Evolutionary conservation across 2,329 filamentous ascomycete species (phyloP).

Genomic region (Nothopassalora personata): DNA sequence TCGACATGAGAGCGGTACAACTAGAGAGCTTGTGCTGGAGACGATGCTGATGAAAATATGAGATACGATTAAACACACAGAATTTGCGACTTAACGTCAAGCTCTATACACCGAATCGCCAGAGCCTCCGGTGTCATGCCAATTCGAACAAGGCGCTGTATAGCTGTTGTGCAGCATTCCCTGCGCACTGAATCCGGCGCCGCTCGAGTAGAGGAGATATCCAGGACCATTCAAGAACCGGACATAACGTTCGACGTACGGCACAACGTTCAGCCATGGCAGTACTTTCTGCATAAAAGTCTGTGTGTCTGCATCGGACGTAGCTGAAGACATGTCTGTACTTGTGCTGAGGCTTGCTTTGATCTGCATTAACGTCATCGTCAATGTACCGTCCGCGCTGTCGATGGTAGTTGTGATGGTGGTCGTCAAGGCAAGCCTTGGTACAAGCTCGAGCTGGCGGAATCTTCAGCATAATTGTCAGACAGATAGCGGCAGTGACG

Average conservation of each 20-base stretch:
- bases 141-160: conserved; percentile 14
- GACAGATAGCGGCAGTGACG: neutral
- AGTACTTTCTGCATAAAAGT: conserved; percentile 46
- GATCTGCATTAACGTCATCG: neutral
- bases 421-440: neutral
- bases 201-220: conserved; percentile 22
- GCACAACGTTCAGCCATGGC: conserved; percentile 36
- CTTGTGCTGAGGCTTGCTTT: neutral
- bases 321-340: neutral
- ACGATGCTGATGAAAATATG: neutral
- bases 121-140: conserved; percentile 4
- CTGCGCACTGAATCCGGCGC: conserved; percentile 19
- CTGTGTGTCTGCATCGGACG: conserved; percentile 34
- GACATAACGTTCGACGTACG: conserved; percentile 38
- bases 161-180: conserved; percentile 24
- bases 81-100: neutral
- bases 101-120: neutral
- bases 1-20: neutral
- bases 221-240: conserved; percentile 31
- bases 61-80: neutral
- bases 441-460: neutral
- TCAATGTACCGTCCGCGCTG: neutral
- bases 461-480: neutral
- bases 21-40: neutral
- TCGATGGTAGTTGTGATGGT: neutral